Evolutionary conservation across 2,329 filamentous ascomycete species (phyloP).

Genomic region (Uncinocarpus reesii): DNA sequence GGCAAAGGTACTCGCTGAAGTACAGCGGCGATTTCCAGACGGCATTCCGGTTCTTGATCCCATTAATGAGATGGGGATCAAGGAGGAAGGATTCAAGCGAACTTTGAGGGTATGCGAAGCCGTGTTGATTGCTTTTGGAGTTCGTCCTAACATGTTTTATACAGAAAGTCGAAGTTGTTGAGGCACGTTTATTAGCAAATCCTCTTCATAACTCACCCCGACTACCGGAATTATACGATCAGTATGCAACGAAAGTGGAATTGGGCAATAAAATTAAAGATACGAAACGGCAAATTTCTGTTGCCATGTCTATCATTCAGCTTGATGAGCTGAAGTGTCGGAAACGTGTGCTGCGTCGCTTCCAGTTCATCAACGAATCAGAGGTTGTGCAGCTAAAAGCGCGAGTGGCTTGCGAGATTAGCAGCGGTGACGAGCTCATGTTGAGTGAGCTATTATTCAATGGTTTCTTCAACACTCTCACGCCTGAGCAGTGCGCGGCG

Average conservation of each 20-base stretch:
- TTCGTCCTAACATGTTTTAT: slow-evolving; percentile 18
- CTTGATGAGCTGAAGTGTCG: slow-evolving; percentile 92
- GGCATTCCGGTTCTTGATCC: slow-evolving; percentile 83
- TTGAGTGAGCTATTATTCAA: slow-evolving; percentile 91
- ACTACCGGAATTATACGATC: slow-evolving; percentile 72
- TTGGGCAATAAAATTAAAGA: slow-evolving; percentile 71
- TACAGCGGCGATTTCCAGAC: slow-evolving; percentile 80
- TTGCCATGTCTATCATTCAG: slow-evolving; percentile 79
- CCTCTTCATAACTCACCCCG: slow-evolving; percentile 84
- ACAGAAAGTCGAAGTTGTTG: slow-evolving; percentile 91
- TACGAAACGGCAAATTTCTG: slow-evolving; percentile 74
- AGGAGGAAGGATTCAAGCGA: slow-evolving; percentile 85
- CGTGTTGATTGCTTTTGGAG: background rate
- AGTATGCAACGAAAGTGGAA: slow-evolving; percentile 72
- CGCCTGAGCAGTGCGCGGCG: slow-evolving; percentile 75
- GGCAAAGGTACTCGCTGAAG: slow-evolving; percentile 61
- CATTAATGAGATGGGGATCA: slow-evolving; percentile 92
- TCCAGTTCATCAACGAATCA: slow-evolving; percentile 89
- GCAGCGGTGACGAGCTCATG: slow-evolving; percentile 87
- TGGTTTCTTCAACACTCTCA: slow-evolving; percentile 92
- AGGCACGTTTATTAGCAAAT: slow-evolving; percentile 78
- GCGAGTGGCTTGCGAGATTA: slow-evolving; percentile 94
- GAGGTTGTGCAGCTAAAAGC: slow-evolving; percentile 97
- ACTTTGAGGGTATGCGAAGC: slow-evolving; percentile 51
- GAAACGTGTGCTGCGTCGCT: slow-evolving; percentile 84